Base-by-base conservation (phyloP, 495 filamentous ascomycete species). In the Entonaema liquescens region DNA sequence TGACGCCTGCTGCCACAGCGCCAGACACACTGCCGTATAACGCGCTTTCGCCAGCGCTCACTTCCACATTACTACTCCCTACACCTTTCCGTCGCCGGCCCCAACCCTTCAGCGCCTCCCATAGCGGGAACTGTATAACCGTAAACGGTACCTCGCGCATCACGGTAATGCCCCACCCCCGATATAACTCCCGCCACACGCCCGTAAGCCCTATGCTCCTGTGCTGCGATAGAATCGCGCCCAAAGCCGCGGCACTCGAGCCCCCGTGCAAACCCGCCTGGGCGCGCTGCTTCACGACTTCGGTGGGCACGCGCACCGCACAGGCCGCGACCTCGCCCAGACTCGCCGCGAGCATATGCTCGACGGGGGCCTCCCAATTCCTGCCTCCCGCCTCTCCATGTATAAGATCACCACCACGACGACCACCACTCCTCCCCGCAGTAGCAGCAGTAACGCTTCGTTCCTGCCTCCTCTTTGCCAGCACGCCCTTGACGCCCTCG, bases 61-160 rank as follows among this genome's bases (percentile, higher is more conserved):
- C 85, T 42, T 88, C 80, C 74, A 44, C 57, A 59, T 65, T 21
- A 57, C 33, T 35, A 7, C 29, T 11, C 0, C 56, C 33, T 33
- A 49, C 29, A 5, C n/a, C n/a, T 12, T 77, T 70, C 70, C 81
- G 25, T 52, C 75, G 79, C 1, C 83, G 73, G 0, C 81, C 79
- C 79, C 79, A 83, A 23, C 67, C 74, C 84, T 98, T 99, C 82
- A 98, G 86, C 2, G 86, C 89, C 80, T 99, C 95, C 95, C 95
- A 99, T 74, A 99, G 85, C 17, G 95, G 97, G 74, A 99, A 99
- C 78, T 99, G 95, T 36, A 99, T 88, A 11, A 98, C 88, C 5
- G 95, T 98, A 70, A 99, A 99, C 8, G 95, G 95, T 59, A 99
- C 96, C 83, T 99, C 95, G 53, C 95, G 89, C 82, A 97, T 89